These are phyloP conservation scores for Hyaloscypha finlandica DNA, from an alignment of 495 filamentous ascomycete species.

Conservation along the genomic window DNA sequence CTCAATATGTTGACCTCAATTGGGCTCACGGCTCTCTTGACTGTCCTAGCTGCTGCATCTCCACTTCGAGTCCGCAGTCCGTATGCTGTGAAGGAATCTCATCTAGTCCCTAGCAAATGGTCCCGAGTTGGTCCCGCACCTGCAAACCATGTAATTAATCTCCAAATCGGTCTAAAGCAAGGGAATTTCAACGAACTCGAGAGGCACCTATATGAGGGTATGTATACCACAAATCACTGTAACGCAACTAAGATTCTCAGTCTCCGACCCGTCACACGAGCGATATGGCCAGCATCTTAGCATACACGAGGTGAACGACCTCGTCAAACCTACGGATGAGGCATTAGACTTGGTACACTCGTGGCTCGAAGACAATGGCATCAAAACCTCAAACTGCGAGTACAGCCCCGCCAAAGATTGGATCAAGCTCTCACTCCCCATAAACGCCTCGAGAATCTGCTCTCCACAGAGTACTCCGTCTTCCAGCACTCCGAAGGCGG, in stretches of 20 bases:
- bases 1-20: constrained; percentile 17
- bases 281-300: constrained; percentile 49
- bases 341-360: constrained; percentile 42
- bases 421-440: constrained; percentile 51
- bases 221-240: not conserved
- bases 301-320: constrained; percentile 37
- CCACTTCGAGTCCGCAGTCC: constrained; percentile 29
- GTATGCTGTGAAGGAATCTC: constrained; percentile 56
- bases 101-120: constrained; percentile 52
- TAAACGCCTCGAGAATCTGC: constrained; percentile 54
- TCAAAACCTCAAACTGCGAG: constrained; percentile 38
- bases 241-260: constrained; percentile 7
- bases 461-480: constrained; percentile 59
- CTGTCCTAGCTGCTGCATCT: constrained; percentile 3
- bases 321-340: constrained; percentile 38
- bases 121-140: constrained; percentile 45
- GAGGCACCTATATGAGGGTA: constrained; percentile 53
- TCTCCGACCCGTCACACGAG: constrained; percentile 42
- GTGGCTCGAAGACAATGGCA: constrained; percentile 53
- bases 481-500: constrained; percentile 49
- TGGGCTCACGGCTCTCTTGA: constrained; percentile 10
- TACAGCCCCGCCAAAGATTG: constrained; percentile 50
- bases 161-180: constrained; percentile 56
- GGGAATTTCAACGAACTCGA: constrained; percentile 50
- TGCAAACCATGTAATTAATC: constrained; percentile 38